Conservation (phyloP, 164 flowering plant species). For the Chimonanthus praecox region DNA sequence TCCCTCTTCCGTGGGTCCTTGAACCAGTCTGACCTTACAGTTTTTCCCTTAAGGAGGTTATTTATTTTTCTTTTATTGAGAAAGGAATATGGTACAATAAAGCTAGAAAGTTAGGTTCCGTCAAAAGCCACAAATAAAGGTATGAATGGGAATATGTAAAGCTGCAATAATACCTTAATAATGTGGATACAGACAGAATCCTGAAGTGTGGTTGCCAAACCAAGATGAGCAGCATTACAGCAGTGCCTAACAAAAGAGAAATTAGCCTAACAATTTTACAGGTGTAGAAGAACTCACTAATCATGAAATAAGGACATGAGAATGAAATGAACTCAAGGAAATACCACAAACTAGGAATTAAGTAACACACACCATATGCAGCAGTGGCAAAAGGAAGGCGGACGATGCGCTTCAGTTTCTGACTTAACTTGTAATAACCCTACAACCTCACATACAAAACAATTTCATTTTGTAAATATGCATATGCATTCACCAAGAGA, state of each 20-base stretch:
- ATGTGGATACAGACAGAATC: slow-evolving; percentile 49
- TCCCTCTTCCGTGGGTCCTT: no score
- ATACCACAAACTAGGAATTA: not conserved
- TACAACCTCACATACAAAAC: slow-evolving; percentile 28
- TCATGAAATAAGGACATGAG: not conserved
- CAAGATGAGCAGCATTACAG: slow-evolving; percentile 78
- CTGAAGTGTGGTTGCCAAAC: slow-evolving; percentile 67
- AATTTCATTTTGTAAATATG: slow-evolving; percentile 1
- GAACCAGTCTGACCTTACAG: not conserved
- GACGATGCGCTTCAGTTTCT: slow-evolving; percentile 87
- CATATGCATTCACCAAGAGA: not conserved
- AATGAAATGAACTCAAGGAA: not conserved
- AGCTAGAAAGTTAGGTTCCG: not conserved
- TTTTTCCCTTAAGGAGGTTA: not conserved
- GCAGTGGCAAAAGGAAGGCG: slow-evolving; percentile 83
- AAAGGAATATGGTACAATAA: not conserved
- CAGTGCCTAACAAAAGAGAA: slow-evolving; percentile 51
- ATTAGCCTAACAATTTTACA: not conserved
- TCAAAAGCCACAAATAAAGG: not conserved
- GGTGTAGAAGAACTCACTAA: not conserved
- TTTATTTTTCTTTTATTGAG: no score
- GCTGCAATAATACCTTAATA: slow-evolving; percentile 43
- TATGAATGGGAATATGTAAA: not conserved
- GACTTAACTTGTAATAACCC: slow-evolving; percentile 97
- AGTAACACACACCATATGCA: slow-evolving; percentile 64